Evolutionary conservation across 2,329 filamentous ascomycete genomes (phyloP), one percentile per base, ranked within the genome.

Genomic region (Pseudopithomyces maydicus): DNA sequence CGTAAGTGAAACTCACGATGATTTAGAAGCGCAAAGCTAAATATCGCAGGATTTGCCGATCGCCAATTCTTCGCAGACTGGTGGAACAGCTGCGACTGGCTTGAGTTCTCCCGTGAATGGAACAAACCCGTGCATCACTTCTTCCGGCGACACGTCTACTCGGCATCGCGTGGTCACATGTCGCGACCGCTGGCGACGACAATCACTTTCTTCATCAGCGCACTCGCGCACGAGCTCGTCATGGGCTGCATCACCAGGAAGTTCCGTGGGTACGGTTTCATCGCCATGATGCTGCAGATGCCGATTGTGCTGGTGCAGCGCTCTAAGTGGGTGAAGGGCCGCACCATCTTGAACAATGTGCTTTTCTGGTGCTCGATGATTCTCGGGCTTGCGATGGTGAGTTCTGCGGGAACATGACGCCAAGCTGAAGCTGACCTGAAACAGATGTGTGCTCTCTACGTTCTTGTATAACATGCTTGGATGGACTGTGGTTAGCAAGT

Each of bases 211-310:
- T 79, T 98, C 55, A 90, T 98, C 68, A 93, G 89, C 57, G 91
- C 95, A 35, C 73, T 96, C 20, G 92, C 92, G 15, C 95, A 98
- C 73, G 95, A 99, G 77, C 84, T 99, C 55, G 91, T 99, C 69
- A 96, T 99, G 90, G 92, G 90, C 7, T 98, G 94, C 75, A 98
- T 99, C 74, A 97, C 93, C 23, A 94, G 97, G 82, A 98, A 99
- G 80, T 82, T 98, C 44, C 82, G 95, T 36, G 95, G 95, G 12
- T 99, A 98, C 72, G 95, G 94, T 10, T 96, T 97, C 73, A 71
- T 96, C 19, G 90, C 91, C 60, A 95, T 97, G 87, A 98, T 99
- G 95, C 79, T 96, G 60, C 95, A 99, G 81, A 84, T 98, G 65
- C 95, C 95, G 0, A 95, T 98, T 64, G 90, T 98, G n/a, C 86